Evolutionary conservation across 176 grass and related monocot genomes (phyloP).

Genomic region (Stipa capillata): DNA sequence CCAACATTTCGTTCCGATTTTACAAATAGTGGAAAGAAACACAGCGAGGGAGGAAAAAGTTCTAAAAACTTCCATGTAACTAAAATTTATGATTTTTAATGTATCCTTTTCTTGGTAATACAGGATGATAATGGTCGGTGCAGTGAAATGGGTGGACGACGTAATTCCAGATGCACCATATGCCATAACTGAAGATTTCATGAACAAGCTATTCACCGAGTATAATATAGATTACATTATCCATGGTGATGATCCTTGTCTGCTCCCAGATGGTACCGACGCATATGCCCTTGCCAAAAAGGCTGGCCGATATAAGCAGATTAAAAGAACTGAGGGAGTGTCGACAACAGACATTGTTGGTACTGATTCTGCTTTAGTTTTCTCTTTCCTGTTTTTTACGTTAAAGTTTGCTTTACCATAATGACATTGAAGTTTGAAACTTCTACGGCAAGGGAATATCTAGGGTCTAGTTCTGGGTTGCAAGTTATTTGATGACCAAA

Average conservation of each 20-base stretch:
- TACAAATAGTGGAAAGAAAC: too few relatives aligned
- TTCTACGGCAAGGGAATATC: background rate
- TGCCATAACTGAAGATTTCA: slow-evolving; percentile 90
- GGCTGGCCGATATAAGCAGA: slow-evolving; percentile 85
- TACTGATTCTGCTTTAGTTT: slow-evolving; percentile 21
- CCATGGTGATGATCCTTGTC: slow-evolving; percentile 92
- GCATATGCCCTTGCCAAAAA: slow-evolving; percentile 95
- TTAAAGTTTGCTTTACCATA: background rate
- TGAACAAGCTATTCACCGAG: slow-evolving; percentile 84
- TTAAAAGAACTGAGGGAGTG: slow-evolving; percentile 88
- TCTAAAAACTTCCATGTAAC: too few relatives aligned
- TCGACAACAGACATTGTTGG: slow-evolving; percentile 87
- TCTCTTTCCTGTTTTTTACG: background rate
- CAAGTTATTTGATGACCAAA: background rate
- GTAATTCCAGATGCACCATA: slow-evolving; percentile 83
- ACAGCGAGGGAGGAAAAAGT: too few relatives aligned
- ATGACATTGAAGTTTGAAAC: background rate
- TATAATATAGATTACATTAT: slow-evolving; percentile 97
- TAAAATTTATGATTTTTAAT: background rate
- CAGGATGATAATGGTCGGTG: slow-evolving; percentile 81
- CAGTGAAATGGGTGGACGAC: slow-evolving; percentile 88
- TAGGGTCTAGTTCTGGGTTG: background rate
- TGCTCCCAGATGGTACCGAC: slow-evolving; percentile 84
- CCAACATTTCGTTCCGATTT: background rate
- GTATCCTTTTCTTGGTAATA: background rate